phyloP scores from a whole-genome alignment of 148 eudicot species.

The Cornus controversa region DNA sequence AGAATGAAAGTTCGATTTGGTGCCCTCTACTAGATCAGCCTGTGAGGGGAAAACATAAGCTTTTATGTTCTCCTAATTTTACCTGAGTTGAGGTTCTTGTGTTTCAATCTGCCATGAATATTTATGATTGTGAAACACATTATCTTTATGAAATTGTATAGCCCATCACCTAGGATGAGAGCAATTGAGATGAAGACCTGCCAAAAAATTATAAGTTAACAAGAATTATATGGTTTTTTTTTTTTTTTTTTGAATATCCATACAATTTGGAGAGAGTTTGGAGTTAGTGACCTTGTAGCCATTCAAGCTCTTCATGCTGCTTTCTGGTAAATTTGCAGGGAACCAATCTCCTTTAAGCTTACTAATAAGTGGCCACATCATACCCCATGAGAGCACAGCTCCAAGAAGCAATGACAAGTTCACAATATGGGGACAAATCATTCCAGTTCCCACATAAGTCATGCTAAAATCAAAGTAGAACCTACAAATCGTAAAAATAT shows the following conservation, averaged over 20 bases:
- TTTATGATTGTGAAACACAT: slow-evolving; percentile 33
- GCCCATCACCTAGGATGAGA: slow-evolving; percentile 76
- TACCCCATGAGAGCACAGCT: slow-evolving; percentile 76
- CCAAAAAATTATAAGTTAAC: slow-evolving; percentile 12
- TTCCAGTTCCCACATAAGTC: slow-evolving; percentile 77
- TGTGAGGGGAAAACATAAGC: too few relatives aligned
- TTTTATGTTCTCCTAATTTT: slow-evolving; percentile 1
- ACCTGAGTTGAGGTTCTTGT: slow-evolving; percentile 27
- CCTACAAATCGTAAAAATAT: slow-evolving; percentile 27
- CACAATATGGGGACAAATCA: slow-evolving; percentile 74
- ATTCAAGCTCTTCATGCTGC: slow-evolving; percentile 68
- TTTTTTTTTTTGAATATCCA: not conserved
- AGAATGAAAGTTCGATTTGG: too few relatives aligned
- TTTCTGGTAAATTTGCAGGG: slow-evolving; percentile 42
- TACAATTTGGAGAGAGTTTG: not conserved
- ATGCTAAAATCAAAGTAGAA: slow-evolving; percentile 81
- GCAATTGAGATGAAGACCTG: slow-evolving; percentile 81
- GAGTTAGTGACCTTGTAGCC: slow-evolving; percentile 59
- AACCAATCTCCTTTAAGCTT: slow-evolving; percentile 62
- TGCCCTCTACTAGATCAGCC: too few relatives aligned
- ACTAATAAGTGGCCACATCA: slow-evolving; percentile 73
- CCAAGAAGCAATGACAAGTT: slow-evolving; percentile 70
- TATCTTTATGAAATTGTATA: slow-evolving; percentile 57
- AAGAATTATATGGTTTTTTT: not conserved
- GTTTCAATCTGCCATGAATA: slow-evolving; percentile 28